phyloP scores from a whole-genome alignment of 768 basidiomycete genomes.

The Hygrocybe punicea region DNA sequence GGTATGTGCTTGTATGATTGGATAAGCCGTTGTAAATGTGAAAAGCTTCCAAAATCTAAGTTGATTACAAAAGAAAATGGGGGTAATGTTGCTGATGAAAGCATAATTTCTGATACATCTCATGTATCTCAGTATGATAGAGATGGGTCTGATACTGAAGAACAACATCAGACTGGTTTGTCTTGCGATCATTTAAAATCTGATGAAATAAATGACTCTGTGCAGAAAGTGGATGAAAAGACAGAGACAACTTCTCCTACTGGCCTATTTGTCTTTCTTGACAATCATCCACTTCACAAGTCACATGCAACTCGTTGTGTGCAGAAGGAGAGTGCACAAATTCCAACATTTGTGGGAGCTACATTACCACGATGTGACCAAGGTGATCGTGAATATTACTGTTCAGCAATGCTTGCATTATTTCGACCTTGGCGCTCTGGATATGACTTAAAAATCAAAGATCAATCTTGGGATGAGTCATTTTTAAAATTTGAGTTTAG shows the following conservation, averaged over 20 bases:
- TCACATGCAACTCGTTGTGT: background rate
- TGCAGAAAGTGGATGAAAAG: too few species aligned
- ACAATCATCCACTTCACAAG: conserved; percentile 2
- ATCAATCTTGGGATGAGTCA: conserved; percentile 24
- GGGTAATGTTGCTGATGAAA: too few species aligned
- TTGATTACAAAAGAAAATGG: background rate
- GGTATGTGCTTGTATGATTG: conserved; percentile 29
- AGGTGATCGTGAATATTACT: conserved; percentile 31
- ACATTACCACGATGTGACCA: conserved; percentile 29
- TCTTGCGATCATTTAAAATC: too few species aligned
- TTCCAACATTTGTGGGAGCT: conserved; percentile 32
- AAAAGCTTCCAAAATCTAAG: conserved; percentile 4
- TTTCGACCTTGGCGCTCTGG: conserved; percentile 32
- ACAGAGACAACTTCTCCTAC: conserved; percentile 29
- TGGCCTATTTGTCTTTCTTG: conserved; percentile 18
- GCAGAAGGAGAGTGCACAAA: background rate
- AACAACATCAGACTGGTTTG: too few species aligned
- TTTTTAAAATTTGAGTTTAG: conserved; percentile 19
- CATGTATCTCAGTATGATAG: conserved; percentile 14
- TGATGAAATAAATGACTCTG: too few species aligned
- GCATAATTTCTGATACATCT: background rate
- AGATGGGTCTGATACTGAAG: conserved; percentile 10
- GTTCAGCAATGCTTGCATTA: conserved; percentile 29
- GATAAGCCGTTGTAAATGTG: conserved; percentile 14
- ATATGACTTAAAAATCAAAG: conserved; percentile 18